Percentiles rank a stretch among this genome's conserved stretches.
These are phyloP conservation scores for Paramecium bursaria DNA, from an alignment of 73 alveolate species.

Conservation along the genomic window DNA sequence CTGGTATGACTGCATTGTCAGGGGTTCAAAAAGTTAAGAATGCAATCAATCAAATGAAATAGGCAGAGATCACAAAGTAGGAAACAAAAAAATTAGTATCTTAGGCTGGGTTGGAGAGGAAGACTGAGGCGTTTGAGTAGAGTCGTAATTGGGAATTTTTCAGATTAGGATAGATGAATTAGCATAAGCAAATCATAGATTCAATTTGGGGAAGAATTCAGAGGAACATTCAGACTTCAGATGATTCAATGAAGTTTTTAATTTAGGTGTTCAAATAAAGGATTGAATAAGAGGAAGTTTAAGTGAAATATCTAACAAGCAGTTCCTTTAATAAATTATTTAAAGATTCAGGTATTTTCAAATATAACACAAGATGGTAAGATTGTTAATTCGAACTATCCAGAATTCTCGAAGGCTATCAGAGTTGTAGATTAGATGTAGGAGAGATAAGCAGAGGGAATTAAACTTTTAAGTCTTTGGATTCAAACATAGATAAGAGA, in stretches of 20 bases:
- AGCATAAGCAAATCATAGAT: constrained; percentile 44
- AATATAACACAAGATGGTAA: constrained; percentile 24
- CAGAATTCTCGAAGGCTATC: constrained; percentile 43
- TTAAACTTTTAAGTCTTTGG: constrained; percentile 25
- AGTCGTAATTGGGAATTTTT: not conserved
- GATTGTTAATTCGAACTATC: constrained; percentile 24
- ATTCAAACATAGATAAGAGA: constrained; percentile 46
- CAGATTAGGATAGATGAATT: not conserved
- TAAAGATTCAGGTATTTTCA: constrained; percentile 42
- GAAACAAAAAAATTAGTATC: constrained; percentile 48
- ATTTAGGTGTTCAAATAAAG: not conserved
- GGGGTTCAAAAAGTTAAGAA: too few relatives aligned
- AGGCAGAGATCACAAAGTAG: too few relatives aligned
- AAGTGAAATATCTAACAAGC: not conserved
- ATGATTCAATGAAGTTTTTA: constrained; percentile 59
- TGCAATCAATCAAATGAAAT: too few relatives aligned
- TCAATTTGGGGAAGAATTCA: constrained; percentile 56
- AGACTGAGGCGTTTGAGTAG: constrained; percentile 55
- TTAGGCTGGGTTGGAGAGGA: constrained; percentile 56
- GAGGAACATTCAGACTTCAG: constrained; percentile 5
- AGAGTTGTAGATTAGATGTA: not conserved
- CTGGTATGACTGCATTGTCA: too few relatives aligned
- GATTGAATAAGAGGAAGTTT: constrained; percentile 34
- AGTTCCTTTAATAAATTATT: not conserved
- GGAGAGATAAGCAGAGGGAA: constrained; percentile 35